These are phyloP conservation scores for Rhodotorula sp. DNA, from an alignment of 1,284 basidiomycete species.

Conservation along the genomic window DNA sequence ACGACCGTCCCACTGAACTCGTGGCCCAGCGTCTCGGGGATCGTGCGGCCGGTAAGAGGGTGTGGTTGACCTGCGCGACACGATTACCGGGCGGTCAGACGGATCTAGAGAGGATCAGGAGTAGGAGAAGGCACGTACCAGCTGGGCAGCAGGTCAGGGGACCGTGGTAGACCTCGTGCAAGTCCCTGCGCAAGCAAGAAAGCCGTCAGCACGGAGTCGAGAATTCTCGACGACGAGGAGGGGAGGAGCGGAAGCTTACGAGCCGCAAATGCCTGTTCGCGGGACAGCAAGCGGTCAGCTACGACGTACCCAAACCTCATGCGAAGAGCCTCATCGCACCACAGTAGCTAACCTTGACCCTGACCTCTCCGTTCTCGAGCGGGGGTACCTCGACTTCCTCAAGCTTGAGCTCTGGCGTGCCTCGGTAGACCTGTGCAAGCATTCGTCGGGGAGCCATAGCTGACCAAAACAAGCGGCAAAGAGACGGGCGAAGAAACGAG, in stretches of 20 bases:
- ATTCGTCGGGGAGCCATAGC: background rate
- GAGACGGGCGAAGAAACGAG: background rate
- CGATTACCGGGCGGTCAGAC: too few relatives aligned
- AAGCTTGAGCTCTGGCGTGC: constrained; percentile 46
- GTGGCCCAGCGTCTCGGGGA: constrained; percentile 48
- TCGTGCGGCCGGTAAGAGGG: constrained; percentile 44
- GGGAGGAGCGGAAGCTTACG: background rate
- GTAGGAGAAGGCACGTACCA: constrained; percentile 3
- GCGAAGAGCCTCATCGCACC: background rate
- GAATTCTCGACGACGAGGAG: too few relatives aligned
- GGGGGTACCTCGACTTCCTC: constrained; percentile 41
- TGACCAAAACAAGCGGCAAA: background rate
- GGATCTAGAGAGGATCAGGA: too few relatives aligned
- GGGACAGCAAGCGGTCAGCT: background rate
- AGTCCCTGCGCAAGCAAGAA: constrained; percentile 43
- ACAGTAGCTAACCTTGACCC: constrained; percentile 46
- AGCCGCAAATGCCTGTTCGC: constrained; percentile 24
- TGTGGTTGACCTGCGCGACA: constrained; percentile 31
- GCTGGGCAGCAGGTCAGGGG: constrained; percentile 25
- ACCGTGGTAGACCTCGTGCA: constrained; percentile 44
- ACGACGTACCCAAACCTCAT: background rate
- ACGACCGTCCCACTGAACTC: constrained; percentile 48
- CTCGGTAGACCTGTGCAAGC: constrained; percentile 47
- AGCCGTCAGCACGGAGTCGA: background rate
- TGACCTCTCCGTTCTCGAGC: constrained; percentile 42